These are phyloP conservation scores for Escallonia rubra DNA, from an alignment of 129 eudicot species.

Conservation along the genomic window DNA sequence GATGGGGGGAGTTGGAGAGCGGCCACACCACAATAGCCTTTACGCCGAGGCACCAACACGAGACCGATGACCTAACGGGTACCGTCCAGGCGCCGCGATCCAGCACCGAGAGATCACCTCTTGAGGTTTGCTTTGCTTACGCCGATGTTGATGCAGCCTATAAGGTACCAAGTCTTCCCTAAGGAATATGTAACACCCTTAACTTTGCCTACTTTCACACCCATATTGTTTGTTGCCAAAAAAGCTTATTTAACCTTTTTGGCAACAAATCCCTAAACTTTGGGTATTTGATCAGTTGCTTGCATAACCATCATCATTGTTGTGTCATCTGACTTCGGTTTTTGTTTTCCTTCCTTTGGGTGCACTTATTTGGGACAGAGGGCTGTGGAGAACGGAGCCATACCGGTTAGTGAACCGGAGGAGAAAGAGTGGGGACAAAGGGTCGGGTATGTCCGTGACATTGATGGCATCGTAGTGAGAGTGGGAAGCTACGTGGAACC, in stretches of 20 bases:
- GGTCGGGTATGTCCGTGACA: constrained; percentile 83
- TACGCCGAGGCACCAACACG: constrained; percentile 82
- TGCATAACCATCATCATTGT: neutral
- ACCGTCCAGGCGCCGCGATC: constrained; percentile 37
- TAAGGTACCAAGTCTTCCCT: constrained; percentile 34
- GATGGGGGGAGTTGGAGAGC: constrained; percentile 94
- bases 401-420: constrained; percentile 68
- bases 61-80: constrained; percentile 86
- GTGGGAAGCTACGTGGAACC: constrained; percentile 58
- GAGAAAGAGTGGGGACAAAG: constrained; percentile 94
- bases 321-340: neutral
- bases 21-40: constrained; percentile 89
- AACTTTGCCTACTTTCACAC: too few species aligned
- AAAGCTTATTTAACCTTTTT: too few species aligned
- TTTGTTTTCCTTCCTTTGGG: neutral
- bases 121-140: constrained; percentile 82
- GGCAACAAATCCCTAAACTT: too few species aligned
- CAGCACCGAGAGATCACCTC: constrained; percentile 35
- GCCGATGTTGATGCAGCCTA: constrained; percentile 89
- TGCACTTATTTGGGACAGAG: constrained; percentile 31
- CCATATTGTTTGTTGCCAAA: neutral
- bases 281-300: neutral
- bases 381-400: constrained; percentile 95
- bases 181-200: neutral
- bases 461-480: constrained; percentile 81